Evolutionary conservation across 306 rosid species (phyloP).

Genomic region (Crotalaria pallida): DNA sequence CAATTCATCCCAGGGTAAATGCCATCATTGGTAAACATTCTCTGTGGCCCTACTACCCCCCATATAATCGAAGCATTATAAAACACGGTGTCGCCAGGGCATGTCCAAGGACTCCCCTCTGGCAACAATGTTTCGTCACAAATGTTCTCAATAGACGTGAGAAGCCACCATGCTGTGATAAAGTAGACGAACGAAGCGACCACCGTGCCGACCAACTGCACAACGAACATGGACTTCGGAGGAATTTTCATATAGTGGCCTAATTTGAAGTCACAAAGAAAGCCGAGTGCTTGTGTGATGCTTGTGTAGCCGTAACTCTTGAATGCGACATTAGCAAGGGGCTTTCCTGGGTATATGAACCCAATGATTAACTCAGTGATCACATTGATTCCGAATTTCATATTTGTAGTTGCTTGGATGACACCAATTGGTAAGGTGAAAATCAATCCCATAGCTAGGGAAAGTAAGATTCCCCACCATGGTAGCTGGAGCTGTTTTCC

Average conservation of each 20-base stretch:
- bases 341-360: slow-evolving; percentile 56
- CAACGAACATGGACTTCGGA: slow-evolving; percentile 59
- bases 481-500: slow-evolving; percentile 82
- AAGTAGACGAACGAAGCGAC: slow-evolving; percentile 42
- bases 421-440: slow-evolving; percentile 79
- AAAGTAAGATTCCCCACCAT: slow-evolving; percentile 78
- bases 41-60: slow-evolving; percentile 59
- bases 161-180: slow-evolving; percentile 67
- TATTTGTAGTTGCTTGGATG: slow-evolving; percentile 80
- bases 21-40: slow-evolving; percentile 46
- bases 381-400: slow-evolving; percentile 28
- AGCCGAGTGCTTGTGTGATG: slow-evolving; percentile 53
- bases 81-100: slow-evolving; percentile 51
- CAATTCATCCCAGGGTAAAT: slow-evolving; percentile 44
- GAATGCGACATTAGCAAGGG: slow-evolving; percentile 70
- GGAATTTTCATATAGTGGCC: slow-evolving; percentile 85
- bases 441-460: slow-evolving; percentile 42
- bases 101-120: slow-evolving; percentile 71
- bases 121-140: slow-evolving; percentile 35
- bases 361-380: slow-evolving; percentile 68
- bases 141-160: slow-evolving; percentile 32
- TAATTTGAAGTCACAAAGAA: slow-evolving; percentile 54
- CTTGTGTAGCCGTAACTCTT: slow-evolving; percentile 70
- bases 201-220: slow-evolving; percentile 54
- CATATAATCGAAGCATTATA: slow-evolving; percentile 73